These are phyloP conservation scores for Penicillium rolfsii DNA, from an alignment of 2,329 filamentous ascomycete species.

Conservation along the genomic window DNA sequence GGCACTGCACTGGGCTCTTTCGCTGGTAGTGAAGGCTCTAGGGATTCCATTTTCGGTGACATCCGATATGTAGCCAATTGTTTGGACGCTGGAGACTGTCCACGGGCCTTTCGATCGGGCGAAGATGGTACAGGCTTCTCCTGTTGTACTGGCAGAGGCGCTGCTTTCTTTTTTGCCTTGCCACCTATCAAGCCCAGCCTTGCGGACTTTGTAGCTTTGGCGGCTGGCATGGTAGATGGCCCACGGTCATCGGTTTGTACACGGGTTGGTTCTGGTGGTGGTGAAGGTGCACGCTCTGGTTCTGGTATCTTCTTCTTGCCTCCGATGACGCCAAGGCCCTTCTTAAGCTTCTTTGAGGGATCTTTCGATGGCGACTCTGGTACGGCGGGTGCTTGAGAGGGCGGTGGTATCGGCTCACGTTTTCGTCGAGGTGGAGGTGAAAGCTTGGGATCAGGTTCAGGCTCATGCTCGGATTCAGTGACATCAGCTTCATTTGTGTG, in stretches of 20 bases:
- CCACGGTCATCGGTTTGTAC: background rate
- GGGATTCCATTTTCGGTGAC: background rate
- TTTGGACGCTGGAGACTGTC: constrained; percentile 1
- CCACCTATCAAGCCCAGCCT: constrained; percentile 45
- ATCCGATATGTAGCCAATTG: background rate
- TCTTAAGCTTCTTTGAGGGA: constrained; percentile 11
- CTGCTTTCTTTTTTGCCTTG: constrained; percentile 25
- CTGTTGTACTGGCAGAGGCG: constrained; percentile 2
- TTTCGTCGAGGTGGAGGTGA: constrained; percentile 5
- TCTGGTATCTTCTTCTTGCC: constrained; percentile 25
- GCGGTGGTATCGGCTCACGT: constrained; percentile 3
- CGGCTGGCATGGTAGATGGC: constrained; percentile 3
- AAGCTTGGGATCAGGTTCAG: constrained; percentile 5
- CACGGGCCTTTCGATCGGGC: background rate
- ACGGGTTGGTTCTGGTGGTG: constrained; percentile 5
- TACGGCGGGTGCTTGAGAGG: background rate
- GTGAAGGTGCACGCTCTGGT: constrained; percentile 10
- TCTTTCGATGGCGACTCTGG: background rate
- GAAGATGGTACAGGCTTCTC: constrained; percentile 2
- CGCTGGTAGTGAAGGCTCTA: background rate
- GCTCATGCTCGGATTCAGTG: constrained; percentile 23
- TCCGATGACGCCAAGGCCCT: constrained; percentile 21
- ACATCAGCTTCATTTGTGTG: constrained; percentile 23
- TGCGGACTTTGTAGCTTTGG: constrained; percentile 28
- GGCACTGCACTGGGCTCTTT: constrained; percentile 11